These are phyloP conservation scores for Golubevia pallescens DNA, from an alignment of 1,284 basidiomycete genomes.

Conservation along the genomic window DNA sequence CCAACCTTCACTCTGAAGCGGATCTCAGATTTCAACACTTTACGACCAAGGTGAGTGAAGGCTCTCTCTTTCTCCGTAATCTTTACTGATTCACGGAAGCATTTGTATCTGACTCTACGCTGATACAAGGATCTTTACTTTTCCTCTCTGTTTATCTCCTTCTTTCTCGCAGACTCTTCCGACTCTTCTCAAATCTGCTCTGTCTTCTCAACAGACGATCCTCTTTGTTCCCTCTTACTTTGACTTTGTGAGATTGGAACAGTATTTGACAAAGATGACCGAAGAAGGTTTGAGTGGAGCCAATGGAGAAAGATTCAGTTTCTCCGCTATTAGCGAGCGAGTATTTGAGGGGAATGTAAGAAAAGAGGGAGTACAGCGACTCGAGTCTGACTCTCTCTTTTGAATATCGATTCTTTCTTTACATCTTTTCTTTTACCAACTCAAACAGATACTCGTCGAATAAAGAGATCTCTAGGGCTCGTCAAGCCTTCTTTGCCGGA, in stretches of 20 bases:
- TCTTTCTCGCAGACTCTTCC: conserved; percentile 73
- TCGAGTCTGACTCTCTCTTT: conserved; percentile 8
- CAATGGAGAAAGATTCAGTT: conserved; percentile 68
- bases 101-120: no score
- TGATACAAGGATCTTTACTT: background rate
- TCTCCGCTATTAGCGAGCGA: conserved; percentile 86
- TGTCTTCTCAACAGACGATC: conserved; percentile 83
- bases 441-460: conserved; percentile 82
- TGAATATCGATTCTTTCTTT: background rate
- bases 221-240: conserved; percentile 94
- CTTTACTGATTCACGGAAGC: no score
- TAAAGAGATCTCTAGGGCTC: conserved; percentile 88
- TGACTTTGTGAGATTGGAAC: conserved; percentile 91
- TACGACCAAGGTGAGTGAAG: conserved; percentile 75
- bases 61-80: conserved; percentile 1
- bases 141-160: background rate
- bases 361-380: background rate
- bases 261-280: conserved; percentile 76
- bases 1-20: conserved; percentile 77
- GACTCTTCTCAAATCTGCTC: conserved; percentile 82
- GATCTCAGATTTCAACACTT: conserved; percentile 87
- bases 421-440: background rate
- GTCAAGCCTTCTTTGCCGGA: conserved; percentile 89
- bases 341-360: conserved; percentile 36
- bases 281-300: conserved; percentile 62